Evolutionary conservation across 2,329 filamentous ascomycete genomes (phyloP).

Genomic region (Zelopaecilomyces penicillatus): DNA sequence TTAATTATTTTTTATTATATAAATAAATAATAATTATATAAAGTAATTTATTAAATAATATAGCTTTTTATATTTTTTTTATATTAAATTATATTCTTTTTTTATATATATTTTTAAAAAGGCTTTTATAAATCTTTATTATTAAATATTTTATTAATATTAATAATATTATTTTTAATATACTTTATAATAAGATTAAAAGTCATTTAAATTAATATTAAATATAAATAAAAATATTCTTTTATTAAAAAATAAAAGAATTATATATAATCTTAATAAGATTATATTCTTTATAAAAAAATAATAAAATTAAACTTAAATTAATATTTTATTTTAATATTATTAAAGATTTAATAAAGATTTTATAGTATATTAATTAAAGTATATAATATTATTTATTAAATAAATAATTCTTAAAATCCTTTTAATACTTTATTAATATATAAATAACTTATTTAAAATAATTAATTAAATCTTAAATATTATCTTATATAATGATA

Average conservation of each 20-base stretch:
- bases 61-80: background rate
- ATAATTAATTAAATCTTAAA: background rate
- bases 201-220: background rate
- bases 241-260: background rate
- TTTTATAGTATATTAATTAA: background rate
- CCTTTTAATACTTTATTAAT: no score
- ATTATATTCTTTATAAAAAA: background rate
- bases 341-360: background rate
- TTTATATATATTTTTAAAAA: conserved; percentile 1
- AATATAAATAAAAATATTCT: background rate
- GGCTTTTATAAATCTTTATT: background rate
- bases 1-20: no score
- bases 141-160: conserved; percentile 3
- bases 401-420: no score
- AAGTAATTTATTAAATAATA: no score
- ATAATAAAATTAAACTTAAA: background rate
- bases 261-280: no score
- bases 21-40: no score
- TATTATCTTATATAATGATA: conserved; percentile 1
- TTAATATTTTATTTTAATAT: no score
- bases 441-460: background rate
- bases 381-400: background rate
- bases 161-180: background rate
- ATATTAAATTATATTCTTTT: conserved; percentile 1
- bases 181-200: background rate